Conservation (phyloP, 805 yeast genomes). For the Isabelozyma gotoi region DNA sequence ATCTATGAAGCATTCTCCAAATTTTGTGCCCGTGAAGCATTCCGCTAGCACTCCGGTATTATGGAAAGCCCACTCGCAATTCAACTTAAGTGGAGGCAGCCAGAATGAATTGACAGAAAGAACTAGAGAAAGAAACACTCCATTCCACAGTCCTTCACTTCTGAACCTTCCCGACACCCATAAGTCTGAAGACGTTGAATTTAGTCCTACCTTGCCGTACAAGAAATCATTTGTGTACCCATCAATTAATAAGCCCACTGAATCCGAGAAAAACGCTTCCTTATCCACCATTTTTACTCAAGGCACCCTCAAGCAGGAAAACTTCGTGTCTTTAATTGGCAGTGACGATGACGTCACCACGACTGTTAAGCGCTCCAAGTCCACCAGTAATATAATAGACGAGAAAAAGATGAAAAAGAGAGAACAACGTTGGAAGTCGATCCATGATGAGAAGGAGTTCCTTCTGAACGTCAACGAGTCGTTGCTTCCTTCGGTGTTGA, state of each 20-base stretch:
- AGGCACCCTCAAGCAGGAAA: background rate
- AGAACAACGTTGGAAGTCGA: conserved; percentile 22
- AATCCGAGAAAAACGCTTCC: too few relatives aligned
- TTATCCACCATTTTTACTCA: background rate
- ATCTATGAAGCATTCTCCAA: too few relatives aligned
- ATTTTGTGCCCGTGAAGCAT: background rate
- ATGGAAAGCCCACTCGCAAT: too few relatives aligned
- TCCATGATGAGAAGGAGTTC: conserved; percentile 28
- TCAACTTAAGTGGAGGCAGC: too few relatives aligned
- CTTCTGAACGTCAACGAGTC: conserved; percentile 28
- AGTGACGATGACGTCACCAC: background rate
- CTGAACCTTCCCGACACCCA: background rate
- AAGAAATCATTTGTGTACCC: too few relatives aligned
- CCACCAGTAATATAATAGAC: conserved; percentile 18
- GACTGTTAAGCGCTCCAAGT: conserved; percentile 23
- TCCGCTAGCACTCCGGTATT: background rate
- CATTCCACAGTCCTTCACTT: background rate
- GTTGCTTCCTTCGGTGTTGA: conserved; percentile 33
- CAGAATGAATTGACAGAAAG: too few relatives aligned
- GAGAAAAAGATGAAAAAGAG: conserved; percentile 10
- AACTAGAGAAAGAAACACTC: too few relatives aligned
- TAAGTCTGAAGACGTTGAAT: background rate
- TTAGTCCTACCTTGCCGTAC: too few relatives aligned
- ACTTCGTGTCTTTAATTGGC: too few relatives aligned
- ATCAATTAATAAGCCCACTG: too few relatives aligned